Base-by-base conservation (phyloP, 2,329 filamentous ascomycete genomes). In the Xylaria sp. region DNA sequence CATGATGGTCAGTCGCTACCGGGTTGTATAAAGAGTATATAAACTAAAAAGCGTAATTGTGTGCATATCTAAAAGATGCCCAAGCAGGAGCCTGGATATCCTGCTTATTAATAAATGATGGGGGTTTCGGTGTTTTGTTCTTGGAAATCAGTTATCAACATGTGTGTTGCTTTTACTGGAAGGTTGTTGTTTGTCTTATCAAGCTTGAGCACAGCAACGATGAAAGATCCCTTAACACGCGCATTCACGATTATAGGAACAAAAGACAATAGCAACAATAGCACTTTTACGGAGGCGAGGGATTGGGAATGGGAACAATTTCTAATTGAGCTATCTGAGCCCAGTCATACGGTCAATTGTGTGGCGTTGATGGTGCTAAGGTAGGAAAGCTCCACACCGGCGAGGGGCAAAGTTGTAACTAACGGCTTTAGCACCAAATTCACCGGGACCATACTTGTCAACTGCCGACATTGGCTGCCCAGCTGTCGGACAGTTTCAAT, bases 1-100 rank as follows among this genome's bases (percentile, higher is more conserved):
- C 64, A 73, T 72, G 59, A 71, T 76, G 78, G 81, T 62, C 40
- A 1, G 60, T 58, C 44, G 69, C 70, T 74, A 75, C 69, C 73
- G 68, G 60, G 54, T 73, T 36, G 63, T 66, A 70, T 70, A 61
- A 53, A 70, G 59, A 57, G 57, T 59, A 65, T 33, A 62, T 28
- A 70, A 68, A 51, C 59, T 64, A 54, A 70, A 40, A 61, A 51
- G 53, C 15, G 63, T 70, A 49, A 49, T 66, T 20, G 66, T 65
- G 62, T 59, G 63, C 74, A 76, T 76, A 42, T 69, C 68, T 69
- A 38, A 59, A 31, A 40, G 26, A 48, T 57, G 36, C 23, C 61
- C 42, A 61, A 46, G 31, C 20, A 48, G 31, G 10, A 31, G 42
- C 23, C 36, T 58, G 42, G 51, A 63, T 62, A 42, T 33, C n/a